A percentile compares a stretch with the other conserved stretches of the same genome.
Evolutionary conservation across 306 rosid species (phyloP).

Genomic region (Astragalus glycyphyllos): DNA sequence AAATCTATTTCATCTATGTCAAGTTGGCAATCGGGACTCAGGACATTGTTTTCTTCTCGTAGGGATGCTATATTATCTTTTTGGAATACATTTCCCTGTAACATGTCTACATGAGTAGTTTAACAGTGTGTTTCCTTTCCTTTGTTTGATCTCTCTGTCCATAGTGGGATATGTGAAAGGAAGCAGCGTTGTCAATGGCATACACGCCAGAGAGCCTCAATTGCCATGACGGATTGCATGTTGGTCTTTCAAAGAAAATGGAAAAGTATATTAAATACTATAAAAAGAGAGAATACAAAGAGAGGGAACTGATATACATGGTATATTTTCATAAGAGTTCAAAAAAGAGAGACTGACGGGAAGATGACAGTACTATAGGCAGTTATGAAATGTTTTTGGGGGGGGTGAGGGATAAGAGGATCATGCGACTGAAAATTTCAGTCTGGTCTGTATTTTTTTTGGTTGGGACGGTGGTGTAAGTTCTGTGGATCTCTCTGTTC

Average conservation of each 20-base stretch:
- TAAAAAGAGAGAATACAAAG: background rate
- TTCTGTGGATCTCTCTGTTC: background rate
- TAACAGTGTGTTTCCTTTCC: background rate
- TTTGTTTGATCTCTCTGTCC: background rate
- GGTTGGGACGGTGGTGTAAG: background rate
- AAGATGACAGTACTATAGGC: background rate
- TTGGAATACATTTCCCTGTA: background rate
- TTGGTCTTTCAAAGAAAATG: constrained; percentile 1
- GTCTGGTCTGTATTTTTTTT: background rate
- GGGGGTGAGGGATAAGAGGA: background rate
- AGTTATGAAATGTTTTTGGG: background rate
- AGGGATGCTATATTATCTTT: background rate
- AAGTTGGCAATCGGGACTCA: background rate
- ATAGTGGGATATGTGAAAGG: constrained; percentile 22
- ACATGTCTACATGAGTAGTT: background rate
- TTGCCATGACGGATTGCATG: constrained; percentile 1
- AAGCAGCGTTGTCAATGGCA: background rate
- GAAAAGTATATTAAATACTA: background rate
- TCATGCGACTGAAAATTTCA: background rate
- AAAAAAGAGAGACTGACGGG: background rate
- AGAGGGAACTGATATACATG: background rate
- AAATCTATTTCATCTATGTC: constrained; percentile 1
- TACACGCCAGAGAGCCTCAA: background rate
- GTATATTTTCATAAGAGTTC: background rate
- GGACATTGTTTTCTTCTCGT: constrained; percentile 9